Evolutionary conservation across 805 yeast species (phyloP), one percentile per base, ranked within the genome.

Genomic region (Metschnikowia chrysomelidarum): DNA sequence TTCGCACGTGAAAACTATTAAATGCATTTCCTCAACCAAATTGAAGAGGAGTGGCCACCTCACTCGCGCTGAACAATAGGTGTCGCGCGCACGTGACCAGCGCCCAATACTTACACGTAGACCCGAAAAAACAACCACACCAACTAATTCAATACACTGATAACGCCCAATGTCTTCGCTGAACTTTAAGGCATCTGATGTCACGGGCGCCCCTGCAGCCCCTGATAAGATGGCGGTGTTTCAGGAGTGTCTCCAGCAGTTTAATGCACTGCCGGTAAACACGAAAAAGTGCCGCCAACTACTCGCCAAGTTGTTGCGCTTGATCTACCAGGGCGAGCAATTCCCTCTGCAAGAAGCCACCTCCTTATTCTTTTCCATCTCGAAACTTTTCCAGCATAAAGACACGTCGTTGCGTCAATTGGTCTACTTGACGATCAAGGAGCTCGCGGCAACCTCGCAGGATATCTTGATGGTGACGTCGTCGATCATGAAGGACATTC

Each of bases 401-500:
- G 89, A 85, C 56, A 78, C 84, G 12, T 71, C 87, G 0, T 75
- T 93, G 57, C 82, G 98, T 62, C 98, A 93, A 66, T 76, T 86
- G 68, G 95, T 91, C 12, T 93, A 91, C 56, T 71, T 93, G 59
- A 91, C 96, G 11, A 88, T 91, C 62, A 93, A 93, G 67, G 97
- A 91, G 61, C 75, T 93, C 44, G 77, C 91, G 32, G 64, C 81
- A 13, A 76, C 83, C 44, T 87, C 96, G 14, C 86, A 87, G 49
- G 97, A 93, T 62, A 87, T 88, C 38, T 75, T 93, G 61, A 93
- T 93, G 98, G 97, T 91, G 18, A 93, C 98, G 18, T 87, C 96
- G 2, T 88, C 96, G 18, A 89, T 93, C 56, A 93, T 93, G 97
- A 89, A 89, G 65, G 98, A 93, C 65, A 87, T 93, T 36, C 97